Base-by-base conservation (phyloP, 176 grass and related monocot genomes). In the Guadua angustifolia region DNA sequence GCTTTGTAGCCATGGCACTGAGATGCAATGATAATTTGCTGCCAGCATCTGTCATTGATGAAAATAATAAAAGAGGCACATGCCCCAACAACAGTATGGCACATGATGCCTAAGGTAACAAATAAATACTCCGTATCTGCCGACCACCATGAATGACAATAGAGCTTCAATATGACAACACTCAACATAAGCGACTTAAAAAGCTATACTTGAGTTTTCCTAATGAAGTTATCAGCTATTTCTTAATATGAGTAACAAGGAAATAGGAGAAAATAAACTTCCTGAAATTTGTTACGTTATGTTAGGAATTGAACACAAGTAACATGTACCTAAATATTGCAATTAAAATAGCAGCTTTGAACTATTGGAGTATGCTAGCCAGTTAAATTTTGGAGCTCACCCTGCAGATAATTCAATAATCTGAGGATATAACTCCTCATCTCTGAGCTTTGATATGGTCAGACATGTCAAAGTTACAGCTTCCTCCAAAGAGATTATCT, bases 341-440 rank as follows among this genome's bases (percentile, higher is more conserved):
- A 70, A 39, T 35, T 26, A 62, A 83, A 39, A 75, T 46, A 81
- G 3, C 42, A 82, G n/a, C 43, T 57, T 83, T 35, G 18, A 68
- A 89, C 32, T 61, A 51, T 55, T 61, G n/a, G 72, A 87, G 7
- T 59, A 66, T 79, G 29, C 51, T 76, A 69, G 33, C 5, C 67
- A 87, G 19, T 35, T 66, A 77, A 78, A 62, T 17, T 80, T 56
- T 66, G 24, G n/a, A 82, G 42, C 87, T 84, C 88, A 94, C 92
- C 92, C 88, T 32, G 83, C 85, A 85, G 90, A 97, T 42, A 96
- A 85, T 88, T 99, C 89, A 70, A 99, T 90, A 70, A 99, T 85
- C 53, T 99, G 97, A 91, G 93, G 97, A 79, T 89, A 95, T 40
- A 99, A 86, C 63, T 99, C 88, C 86, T 99, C 93, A 51, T 99